Base-by-base conservation (phyloP, 2,329 filamentous ascomycete species). In the Daldinia sp. region DNA sequence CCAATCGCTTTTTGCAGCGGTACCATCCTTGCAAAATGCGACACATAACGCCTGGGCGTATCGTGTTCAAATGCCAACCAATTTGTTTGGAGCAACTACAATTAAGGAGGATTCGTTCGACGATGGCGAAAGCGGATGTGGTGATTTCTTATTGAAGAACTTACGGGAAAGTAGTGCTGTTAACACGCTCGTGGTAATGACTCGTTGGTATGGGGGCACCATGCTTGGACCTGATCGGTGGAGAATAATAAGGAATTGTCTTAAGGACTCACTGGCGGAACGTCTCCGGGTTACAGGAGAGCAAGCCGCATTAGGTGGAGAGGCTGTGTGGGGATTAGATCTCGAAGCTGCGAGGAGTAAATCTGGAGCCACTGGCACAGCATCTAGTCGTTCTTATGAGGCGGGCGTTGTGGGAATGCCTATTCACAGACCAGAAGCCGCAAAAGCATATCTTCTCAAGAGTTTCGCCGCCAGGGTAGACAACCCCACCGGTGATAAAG, bases 391-490 rank as follows among this genome's bases (percentile, higher is more conserved):
- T 51, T 71, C 58, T 23, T 70, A 73, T 39, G 71, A 73, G 32
- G 77, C 76, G 0, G 71, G 73, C 0, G 77, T 79, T 4, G 74
- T 81, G 3, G 84, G 86, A 1, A 86, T 95, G 77, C 88, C 91
- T 1, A 90, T 94, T 21, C 88, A 93, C 71, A 86, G 86, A 15
- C 89, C 93, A 0, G 88, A 94, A 71, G 84, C 84, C 4, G 91
- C 92, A 9, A 79, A 82, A 53, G 79, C 79, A 49, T 89, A 87
- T 70, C 79, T 87, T 29, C 73, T 86, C 15, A 84, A 80, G 68
- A 85, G 83, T 58, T 93, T 93, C 74, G 81, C 82, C 4, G 78
- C 81, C 0, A 76, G 81, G 19, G 67, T 75, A 1, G 70, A 74
- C 1, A 61, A 39, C 1, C 35, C 50, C 3, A 37, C 51, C 4